phyloP scores from a whole-genome alignment of 2,329 filamentous ascomycete genomes.

The Nakataea oryzae region DNA sequence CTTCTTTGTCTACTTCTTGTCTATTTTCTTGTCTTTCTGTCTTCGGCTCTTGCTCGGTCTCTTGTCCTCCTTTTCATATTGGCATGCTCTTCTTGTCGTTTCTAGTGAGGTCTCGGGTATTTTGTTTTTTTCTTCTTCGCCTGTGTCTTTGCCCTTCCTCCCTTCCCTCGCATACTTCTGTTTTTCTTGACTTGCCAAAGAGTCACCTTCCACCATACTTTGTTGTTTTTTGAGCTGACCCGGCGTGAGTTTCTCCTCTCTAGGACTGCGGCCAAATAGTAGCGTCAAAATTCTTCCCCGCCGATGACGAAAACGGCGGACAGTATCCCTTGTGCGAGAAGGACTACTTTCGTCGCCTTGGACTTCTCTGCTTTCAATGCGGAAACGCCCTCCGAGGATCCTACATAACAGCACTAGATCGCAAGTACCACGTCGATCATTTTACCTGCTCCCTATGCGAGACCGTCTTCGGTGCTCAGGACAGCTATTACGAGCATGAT shows the following conservation, averaged over 20 bases:
- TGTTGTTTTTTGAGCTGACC: not conserved
- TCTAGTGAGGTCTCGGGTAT: too few species aligned
- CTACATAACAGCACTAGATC: constrained; percentile 94
- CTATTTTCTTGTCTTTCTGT: not conserved
- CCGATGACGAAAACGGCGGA: constrained; percentile 77
- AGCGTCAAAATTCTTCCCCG: constrained; percentile 96
- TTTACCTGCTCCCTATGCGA: constrained; percentile 97
- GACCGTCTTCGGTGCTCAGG: constrained; percentile 94
- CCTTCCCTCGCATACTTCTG: not conserved
- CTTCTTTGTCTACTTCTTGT: not conserved
- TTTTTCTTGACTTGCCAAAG: not conserved
- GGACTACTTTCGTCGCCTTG: constrained; percentile 90
- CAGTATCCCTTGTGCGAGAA: constrained; percentile 97
- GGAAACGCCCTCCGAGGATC: constrained; percentile 88
- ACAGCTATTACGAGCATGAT: constrained; percentile 98
- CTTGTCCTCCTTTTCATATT: too few species aligned
- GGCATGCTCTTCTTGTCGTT: too few species aligned
- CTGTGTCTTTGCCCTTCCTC: too few species aligned
- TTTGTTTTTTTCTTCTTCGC: not conserved
- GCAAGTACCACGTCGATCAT: constrained; percentile 98
- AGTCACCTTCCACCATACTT: not conserved
- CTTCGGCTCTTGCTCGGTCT: too few species aligned
- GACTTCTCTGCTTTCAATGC: constrained; percentile 84
- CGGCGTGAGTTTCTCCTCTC: not conserved
- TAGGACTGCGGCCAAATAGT: constrained; percentile 97